A percentile compares a stretch with the other conserved stretches of the same genome.
Conservation (phyloP, 208 protist species). For the Balamuthia mandrillaris region DNA sequence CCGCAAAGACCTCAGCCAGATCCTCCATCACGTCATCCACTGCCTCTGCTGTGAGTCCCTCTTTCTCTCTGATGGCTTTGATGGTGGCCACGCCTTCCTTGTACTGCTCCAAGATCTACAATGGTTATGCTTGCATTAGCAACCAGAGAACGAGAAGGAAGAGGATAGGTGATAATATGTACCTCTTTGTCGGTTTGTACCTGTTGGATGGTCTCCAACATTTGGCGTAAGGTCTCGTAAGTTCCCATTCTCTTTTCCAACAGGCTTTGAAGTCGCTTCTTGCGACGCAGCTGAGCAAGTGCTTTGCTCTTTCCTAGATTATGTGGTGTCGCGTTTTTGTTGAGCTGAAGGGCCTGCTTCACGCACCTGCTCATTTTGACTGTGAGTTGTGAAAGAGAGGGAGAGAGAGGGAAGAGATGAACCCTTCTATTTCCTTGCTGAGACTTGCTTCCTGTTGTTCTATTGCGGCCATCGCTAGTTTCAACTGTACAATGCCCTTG, state of each 20-base stretch:
- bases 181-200: constrained; percentile 3
- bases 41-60: not conserved
- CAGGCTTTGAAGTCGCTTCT: not conserved
- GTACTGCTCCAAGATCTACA: not conserved
- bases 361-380: not conserved
- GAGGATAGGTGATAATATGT: not conserved
- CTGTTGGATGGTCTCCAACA: constrained; percentile 2
- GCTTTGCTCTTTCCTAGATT: not conserved
- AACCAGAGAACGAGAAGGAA: not conserved
- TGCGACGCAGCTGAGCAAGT: not conserved
- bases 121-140: too few relatives aligned
- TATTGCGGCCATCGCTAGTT: not conserved
- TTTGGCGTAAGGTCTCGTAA: constrained; percentile 12
- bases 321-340: not conserved
- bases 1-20: not conserved
- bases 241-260: not conserved
- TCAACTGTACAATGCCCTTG: not conserved
- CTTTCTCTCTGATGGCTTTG: not conserved
- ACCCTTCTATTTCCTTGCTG: not conserved
- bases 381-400: not conserved
- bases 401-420: not conserved
- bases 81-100: not conserved
- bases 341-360: too few relatives aligned
- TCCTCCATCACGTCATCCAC: constrained; percentile 19
- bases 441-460: not conserved